phyloP scores from a whole-genome alignment of 805 yeast genomes.

The Metschnikowia santaceciliae region DNA sequence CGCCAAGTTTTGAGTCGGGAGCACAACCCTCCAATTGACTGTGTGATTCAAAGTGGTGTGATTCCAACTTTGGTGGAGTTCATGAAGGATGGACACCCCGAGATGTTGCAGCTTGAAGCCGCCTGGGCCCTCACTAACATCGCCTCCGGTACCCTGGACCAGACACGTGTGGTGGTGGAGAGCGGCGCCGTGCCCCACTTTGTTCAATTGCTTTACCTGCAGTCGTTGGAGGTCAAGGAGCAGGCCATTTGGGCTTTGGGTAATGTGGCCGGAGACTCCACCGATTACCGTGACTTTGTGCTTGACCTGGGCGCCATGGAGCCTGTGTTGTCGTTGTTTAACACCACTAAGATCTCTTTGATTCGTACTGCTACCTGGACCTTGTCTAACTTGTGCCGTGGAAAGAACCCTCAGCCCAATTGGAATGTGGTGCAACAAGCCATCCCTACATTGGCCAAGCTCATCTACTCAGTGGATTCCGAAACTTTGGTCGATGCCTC shows the following conservation, averaged over 20 bases:
- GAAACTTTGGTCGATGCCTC: conserved; percentile 96
- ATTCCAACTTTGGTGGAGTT: conserved; percentile 87
- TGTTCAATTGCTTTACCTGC: conserved; percentile 74
- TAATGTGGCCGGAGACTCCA: conserved; percentile 97
- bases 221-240: conserved; percentile 88
- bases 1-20: conserved; percentile 92
- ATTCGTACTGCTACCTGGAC: conserved; percentile 99
- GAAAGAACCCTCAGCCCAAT: conserved; percentile 93
- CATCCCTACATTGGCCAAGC: conserved; percentile 85
- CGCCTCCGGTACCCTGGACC: conserved; percentile 89
- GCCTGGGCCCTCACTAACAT: conserved; percentile 99
- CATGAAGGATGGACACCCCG: conserved; percentile 69
- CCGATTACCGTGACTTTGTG: conserved; percentile 85
- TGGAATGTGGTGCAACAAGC: conserved; percentile 86
- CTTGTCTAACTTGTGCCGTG: conserved; percentile 91
- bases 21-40: conserved; percentile 92
- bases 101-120: conserved; percentile 91
- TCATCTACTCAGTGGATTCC: conserved; percentile 84
- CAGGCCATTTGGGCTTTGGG: conserved; percentile 99
- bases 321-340: conserved; percentile 77
- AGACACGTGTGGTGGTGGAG: conserved; percentile 86
- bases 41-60: conserved; percentile 89
- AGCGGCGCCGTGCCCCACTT: conserved; percentile 92
- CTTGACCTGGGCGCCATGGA: conserved; percentile 81
- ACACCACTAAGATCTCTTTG: conserved; percentile 79